Evolutionary conservation across 2,329 filamentous ascomycete genomes (phyloP), one percentile per base, ranked within the genome.

Genomic region (Cercospora sp.): DNA sequence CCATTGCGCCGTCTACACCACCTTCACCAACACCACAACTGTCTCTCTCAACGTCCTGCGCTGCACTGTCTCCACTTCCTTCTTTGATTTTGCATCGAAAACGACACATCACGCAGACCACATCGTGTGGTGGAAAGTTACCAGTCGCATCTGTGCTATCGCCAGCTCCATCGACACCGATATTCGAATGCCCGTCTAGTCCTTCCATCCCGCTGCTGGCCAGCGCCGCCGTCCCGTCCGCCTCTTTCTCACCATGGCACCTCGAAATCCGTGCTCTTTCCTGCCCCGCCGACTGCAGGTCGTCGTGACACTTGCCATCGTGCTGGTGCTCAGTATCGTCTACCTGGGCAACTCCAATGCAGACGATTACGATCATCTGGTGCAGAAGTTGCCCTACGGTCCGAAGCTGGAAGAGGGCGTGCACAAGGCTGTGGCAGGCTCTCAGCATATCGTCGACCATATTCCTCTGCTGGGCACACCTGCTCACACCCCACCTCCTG

Each of bases 401-500:
- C 77, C 78, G n/a, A 72, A 79, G 63, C 72, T 84, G 18, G 65
- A 81, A 74, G 66, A 79, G 75, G 63, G 79, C 73, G 70, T 79
- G 77, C 71, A 81, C 77, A 74, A 79, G 77, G 71, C 80, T 6
- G 69, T 75, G 18, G 63, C 74, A 61, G 72, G 80, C 51, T 73
- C 80, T 75, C 73, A 82, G 77, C 75, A 80, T 77, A 72, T 81
- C n/a, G 73, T 77, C 43, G 70, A 77, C 57, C 77, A 76, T 26
- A 74, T 75, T 32, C 73, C 90, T 89, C 51, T 65, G 0, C 94
- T 94, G 79, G 85, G 86, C 49, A 86, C 87, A 49, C 86, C 89
- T 21, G 86, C 88, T 10, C 92, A 96, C 78, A 86, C 88, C 69
- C 91, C 91, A 18, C 88, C 90, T 2, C 87, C 90, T 2, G 86